Evolutionary conservation across 75 land plant genomes (phyloP), one percentile per base, ranked within the genome.

Genomic region (Cryptomeria japonica): DNA sequence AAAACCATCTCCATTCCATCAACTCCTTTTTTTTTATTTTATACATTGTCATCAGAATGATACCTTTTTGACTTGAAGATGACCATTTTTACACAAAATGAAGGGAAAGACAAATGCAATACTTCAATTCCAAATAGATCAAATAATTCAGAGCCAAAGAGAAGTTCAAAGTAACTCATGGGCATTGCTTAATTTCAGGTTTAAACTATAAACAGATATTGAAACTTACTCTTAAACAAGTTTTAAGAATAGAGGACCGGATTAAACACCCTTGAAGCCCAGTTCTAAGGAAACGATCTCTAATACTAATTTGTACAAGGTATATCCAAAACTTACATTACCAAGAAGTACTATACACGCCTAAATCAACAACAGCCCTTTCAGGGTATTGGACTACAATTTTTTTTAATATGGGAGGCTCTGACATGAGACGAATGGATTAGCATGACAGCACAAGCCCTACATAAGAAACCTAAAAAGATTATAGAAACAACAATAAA

Each of bases 71-170:
- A n/a, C n/a, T n/a, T n/a, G n/a, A n/a, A n/a, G n/a, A n/a, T n/a
- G n/a, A n/a, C n/a, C n/a, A n/a, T n/a, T n/a, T n/a, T n/a, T n/a
- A n/a, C n/a, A n/a, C n/a, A n/a, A n/a, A n/a, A n/a, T n/a, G n/a
- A n/a, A n/a, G n/a, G n/a, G n/a, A n/a, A n/a, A n/a, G 89, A 93
- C 95, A 25, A 97, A 97, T 88, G 91, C 92, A 55, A 96, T 95
- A 88, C 96, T 96, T 64, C 97, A 97, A 89, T 94, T 96, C 88
- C 95, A 97, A 89, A 95, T 97, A 84, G 99, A 97, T 91, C 99
- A 97, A 86, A 91, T 96, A 75, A 96, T 96, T 68, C 92, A 97
- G 78, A 94, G 92, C 70, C 99, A 96, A 86, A 87, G 93, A 87
- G 99, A 96, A 89, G 92, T 6, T 46, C 47, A 46, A 46, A 46